phyloP scores from a whole-genome alignment of 306 rosid species.

The Vicia faba region DNA sequence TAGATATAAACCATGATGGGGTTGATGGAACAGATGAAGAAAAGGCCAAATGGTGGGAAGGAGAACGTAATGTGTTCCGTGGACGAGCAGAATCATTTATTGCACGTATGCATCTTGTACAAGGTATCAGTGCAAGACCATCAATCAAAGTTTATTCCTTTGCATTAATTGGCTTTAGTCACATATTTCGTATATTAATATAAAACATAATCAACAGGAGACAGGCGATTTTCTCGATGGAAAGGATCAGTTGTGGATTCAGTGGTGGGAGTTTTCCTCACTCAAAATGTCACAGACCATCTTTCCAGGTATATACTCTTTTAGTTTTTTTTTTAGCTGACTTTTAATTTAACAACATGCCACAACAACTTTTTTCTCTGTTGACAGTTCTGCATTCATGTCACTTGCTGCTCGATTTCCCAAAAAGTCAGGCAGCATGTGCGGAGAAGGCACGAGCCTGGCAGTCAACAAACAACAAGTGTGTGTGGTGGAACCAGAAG shows the following conservation, averaged over 20 bases:
- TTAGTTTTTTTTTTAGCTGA: slow-evolving; percentile 5
- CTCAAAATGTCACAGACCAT: slow-evolving; percentile 98
- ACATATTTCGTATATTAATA: slow-evolving; percentile 20
- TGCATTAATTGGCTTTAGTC: slow-evolving; percentile 15
- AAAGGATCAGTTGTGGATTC: slow-evolving; percentile 99
- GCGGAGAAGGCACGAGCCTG: slow-evolving; percentile 37
- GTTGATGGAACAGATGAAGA: slow-evolving; percentile 89
- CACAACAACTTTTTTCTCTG: slow-evolving; percentile 31
- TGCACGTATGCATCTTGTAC: slow-evolving; percentile 98
- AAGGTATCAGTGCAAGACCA: slow-evolving; percentile 63
- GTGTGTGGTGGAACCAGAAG: slow-evolving; percentile 39
- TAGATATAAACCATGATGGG: slow-evolving; percentile 84
- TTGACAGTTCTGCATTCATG: slow-evolving; percentile 94
- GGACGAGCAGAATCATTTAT: slow-evolving; percentile 97
- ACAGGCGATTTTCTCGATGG: slow-evolving; percentile 94
- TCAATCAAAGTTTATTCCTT: slow-evolving; percentile 15
- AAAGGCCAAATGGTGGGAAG: slow-evolving; percentile 95
- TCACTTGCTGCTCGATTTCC: slow-evolving; percentile 91
- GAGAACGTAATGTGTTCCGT: slow-evolving; percentile 80
- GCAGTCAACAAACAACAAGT: slow-evolving; percentile 34
- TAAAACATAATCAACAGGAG: slow-evolving; percentile 68
- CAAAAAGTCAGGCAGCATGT: slow-evolving; percentile 41
- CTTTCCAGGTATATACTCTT: slow-evolving; percentile 77
- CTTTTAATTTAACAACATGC: slow-evolving; percentile 15
- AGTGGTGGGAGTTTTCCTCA: slow-evolving; percentile 95